Percentiles rank a stretch among this genome's conserved stretches.
These are phyloP conservation scores for Cordyceps tenuipes DNA, from an alignment of 2,329 filamentous ascomycete genomes.

Conservation along the genomic window DNA sequence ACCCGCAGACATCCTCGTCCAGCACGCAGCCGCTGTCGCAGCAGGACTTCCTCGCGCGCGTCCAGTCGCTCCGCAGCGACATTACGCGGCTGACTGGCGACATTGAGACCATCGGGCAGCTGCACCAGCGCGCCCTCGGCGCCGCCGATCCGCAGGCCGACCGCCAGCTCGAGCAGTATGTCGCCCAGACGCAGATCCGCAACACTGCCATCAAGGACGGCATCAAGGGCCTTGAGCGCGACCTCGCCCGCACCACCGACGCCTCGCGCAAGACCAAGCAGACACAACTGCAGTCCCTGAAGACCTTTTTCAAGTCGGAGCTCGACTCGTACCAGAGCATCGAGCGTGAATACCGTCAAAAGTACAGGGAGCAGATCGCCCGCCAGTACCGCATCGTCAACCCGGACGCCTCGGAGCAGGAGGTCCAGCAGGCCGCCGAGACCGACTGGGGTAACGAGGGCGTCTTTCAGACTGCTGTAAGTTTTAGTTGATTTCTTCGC, in stretches of 20 bases:
- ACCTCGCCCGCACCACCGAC: slow-evolving; percentile 56
- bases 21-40: slow-evolving; percentile 40
- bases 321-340: slow-evolving; percentile 62
- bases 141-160: slow-evolving; percentile 51
- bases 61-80: slow-evolving; percentile 57
- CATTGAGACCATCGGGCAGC: slow-evolving; percentile 57
- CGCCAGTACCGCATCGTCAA: slow-evolving; percentile 77
- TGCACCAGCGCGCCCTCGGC: slow-evolving; percentile 64
- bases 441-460: slow-evolving; percentile 70
- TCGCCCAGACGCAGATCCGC: slow-evolving; percentile 61
- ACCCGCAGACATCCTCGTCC: slow-evolving; percentile 16
- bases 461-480: slow-evolving; percentile 74
- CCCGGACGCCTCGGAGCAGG: slow-evolving; percentile 65
- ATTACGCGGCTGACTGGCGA: slow-evolving; percentile 59
- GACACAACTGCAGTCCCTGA: slow-evolving; percentile 61
- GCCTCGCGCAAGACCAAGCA: slow-evolving; percentile 57
- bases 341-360: slow-evolving; percentile 61
- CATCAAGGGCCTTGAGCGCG: slow-evolving; percentile 66
- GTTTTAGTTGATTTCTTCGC: slow-evolving; percentile 18
- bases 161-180: slow-evolving; percentile 56
- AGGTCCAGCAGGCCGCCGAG: slow-evolving; percentile 61
- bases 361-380: slow-evolving; percentile 69
- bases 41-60: slow-evolving; percentile 59
- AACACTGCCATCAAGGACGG: slow-evolving; percentile 72
- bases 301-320: slow-evolving; percentile 63